Evolutionary conservation across 768 basidiomycete species (phyloP), one percentile per base, ranked within the genome.

Genomic region (Clitopilus hobsonii): DNA sequence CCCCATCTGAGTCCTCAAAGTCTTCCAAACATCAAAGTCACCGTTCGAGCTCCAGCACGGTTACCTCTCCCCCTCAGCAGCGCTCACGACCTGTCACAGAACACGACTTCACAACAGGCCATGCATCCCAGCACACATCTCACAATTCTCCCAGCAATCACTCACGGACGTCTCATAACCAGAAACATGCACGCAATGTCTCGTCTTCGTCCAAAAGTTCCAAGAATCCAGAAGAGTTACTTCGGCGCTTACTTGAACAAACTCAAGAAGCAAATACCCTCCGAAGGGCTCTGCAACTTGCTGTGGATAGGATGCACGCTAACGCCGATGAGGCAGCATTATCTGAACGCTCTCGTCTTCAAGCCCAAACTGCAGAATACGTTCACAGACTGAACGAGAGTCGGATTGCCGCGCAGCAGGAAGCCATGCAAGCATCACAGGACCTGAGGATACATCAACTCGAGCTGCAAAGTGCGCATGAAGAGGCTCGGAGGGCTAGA

Each of bases 401-500:
- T 16, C 65, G 68, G 38, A 49, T 73, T 8, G 45, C 64, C 27
- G 76, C 73, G 1, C 68, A 77, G 52, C 65, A 68, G 48, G 70
- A 74, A 22, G 75, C 73, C 2, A 51, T 63, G n/a, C 68, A 66
- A 25, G 71, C 71, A 7, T 62, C 57, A 1, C 69, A 74, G 32
- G 74, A 78, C 38, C 59, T 74, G 13, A 68, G 69, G 25, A 51
- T 77, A 36, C 72, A 73, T 50, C 68, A 74, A 28, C 63, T 70
- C 24, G 72, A 77, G 59, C 62, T 75, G n/a, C 67, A 72, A 38
- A 70, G 66, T 55, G 74, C 76, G 2, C 71, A 72, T 54, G 69
- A 72, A 54, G 83, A 88, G 63, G 81, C 86, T 41, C 61, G 68
- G 22, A 75, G 77, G 27, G 81, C 80, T 3, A 78, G 83, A 60